Percentiles rank a stretch among this genome's conserved stretches.
phyloP scores from a whole-genome alignment of 108 stramenopile species.

The Mayamaea pseudoterrestris region DNA sequence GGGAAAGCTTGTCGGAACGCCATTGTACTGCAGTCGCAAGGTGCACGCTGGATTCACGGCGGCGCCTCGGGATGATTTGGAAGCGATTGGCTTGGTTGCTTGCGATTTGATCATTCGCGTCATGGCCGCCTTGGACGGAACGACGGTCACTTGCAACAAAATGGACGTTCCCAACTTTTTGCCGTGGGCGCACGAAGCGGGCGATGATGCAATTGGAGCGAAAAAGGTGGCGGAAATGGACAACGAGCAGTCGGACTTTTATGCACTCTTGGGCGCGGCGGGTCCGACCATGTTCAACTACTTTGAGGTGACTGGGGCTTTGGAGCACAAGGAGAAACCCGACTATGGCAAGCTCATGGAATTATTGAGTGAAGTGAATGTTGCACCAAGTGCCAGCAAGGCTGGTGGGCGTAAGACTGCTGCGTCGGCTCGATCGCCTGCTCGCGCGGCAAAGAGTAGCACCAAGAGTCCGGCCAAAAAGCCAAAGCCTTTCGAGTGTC shows the following conservation, averaged over 20 bases:
- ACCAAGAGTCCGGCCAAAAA: no score
- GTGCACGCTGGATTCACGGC: slow-evolving; percentile 37
- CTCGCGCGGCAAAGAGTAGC: no score
- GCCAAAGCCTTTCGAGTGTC: no score
- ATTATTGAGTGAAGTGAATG: no score
- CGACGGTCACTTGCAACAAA: not conserved
- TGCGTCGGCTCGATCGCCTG: no score
- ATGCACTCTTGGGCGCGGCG: slow-evolving; percentile 10
- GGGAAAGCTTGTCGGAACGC: slow-evolving; percentile 60
- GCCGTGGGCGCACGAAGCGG: slow-evolving; percentile 50
- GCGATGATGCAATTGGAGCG: slow-evolving; percentile 39
- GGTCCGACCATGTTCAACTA: slow-evolving; percentile 21
- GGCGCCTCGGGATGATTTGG: slow-evolving; percentile 54
- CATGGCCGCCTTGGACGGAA: slow-evolving; percentile 3
- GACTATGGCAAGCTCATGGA: slow-evolving; percentile 37
- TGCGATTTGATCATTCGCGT: slow-evolving; percentile 44
- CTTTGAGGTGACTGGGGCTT: slow-evolving; percentile 20
- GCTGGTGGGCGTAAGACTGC: no score
- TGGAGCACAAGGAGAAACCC: slow-evolving; percentile 44
- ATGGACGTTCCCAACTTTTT: slow-evolving; percentile 11
- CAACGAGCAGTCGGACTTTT: slow-evolving; percentile 27
- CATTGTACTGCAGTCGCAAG: slow-evolving; percentile 53
- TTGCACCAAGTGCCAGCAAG: no score
- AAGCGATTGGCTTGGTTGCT: slow-evolving; percentile 53
- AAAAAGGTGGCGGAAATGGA: slow-evolving; percentile 35